phyloP scores from a whole-genome alignment of 495 filamentous ascomycete species.

The Penicillium parvum region DNA sequence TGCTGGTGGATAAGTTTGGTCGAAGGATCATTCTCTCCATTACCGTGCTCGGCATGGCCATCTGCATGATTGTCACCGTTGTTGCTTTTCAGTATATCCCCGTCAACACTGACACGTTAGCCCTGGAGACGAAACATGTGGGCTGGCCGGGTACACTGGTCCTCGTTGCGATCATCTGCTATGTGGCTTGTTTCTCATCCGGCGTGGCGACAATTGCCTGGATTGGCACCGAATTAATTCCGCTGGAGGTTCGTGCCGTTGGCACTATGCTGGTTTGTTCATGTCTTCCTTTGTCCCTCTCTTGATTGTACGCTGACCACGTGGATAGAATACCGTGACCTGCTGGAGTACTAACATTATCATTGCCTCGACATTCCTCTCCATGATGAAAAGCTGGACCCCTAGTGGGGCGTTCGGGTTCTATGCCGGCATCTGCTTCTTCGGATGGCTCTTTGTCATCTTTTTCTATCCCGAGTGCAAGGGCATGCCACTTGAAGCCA shows the following conservation, averaged over 20 bases:
- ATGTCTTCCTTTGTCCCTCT: background rate
- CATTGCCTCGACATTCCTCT: slow-evolving; percentile 48
- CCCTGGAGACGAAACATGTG: slow-evolving; percentile 20
- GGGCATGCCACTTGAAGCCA: slow-evolving; percentile 46
- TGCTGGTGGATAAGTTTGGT: slow-evolving; percentile 45
- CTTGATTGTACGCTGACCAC: background rate
- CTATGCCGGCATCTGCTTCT: slow-evolving; percentile 44
- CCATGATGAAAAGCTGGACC: slow-evolving; percentile 45
- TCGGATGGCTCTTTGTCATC: slow-evolving; percentile 43
- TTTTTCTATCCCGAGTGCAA: slow-evolving; percentile 47
- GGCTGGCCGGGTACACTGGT: slow-evolving; percentile 38
- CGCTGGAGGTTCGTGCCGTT: slow-evolving; percentile 46
- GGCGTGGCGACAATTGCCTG: slow-evolving; percentile 46
- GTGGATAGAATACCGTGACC: slow-evolving; percentile 34
- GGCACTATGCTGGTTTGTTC: slow-evolving; percentile 43
- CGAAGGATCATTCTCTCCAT: slow-evolving; percentile 41
- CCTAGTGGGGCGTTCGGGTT: slow-evolving; percentile 49
- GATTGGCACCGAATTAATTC: slow-evolving; percentile 45
- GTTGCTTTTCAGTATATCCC: slow-evolving; percentile 49
- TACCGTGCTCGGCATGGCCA: slow-evolving; percentile 42
- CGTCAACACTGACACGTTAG: slow-evolving; percentile 34
- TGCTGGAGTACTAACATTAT: slow-evolving; percentile 51
- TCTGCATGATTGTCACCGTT: slow-evolving; percentile 39
- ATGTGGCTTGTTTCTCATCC: slow-evolving; percentile 43
- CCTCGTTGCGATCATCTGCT: slow-evolving; percentile 41